Evolutionary conservation across 1,284 basidiomycete genomes (phyloP).

Genomic region (Lignosus rhinocerotis): DNA sequence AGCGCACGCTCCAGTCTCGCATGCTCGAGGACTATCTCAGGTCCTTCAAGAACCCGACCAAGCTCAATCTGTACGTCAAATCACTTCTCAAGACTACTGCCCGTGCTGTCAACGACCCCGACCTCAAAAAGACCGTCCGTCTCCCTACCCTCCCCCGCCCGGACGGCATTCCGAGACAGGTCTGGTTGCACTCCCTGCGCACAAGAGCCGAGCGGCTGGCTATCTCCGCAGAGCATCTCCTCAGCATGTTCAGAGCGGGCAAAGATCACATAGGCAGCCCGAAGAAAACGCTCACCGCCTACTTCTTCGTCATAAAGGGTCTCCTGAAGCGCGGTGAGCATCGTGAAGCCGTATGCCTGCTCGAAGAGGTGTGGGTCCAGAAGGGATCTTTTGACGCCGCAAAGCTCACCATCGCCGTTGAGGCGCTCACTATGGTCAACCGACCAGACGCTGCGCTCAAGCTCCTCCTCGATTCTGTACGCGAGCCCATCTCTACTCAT

Average conservation of each 20-base stretch:
- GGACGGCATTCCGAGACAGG: slow-evolving; percentile 25
- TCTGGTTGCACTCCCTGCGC: slow-evolving; percentile 29
- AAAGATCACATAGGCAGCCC: slow-evolving; percentile 12
- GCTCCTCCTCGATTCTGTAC: slow-evolving; percentile 40
- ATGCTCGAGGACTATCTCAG: slow-evolving; percentile 10
- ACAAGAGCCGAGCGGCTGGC: slow-evolving; percentile 34
- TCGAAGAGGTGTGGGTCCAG: slow-evolving; percentile 41
- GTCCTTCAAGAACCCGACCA: slow-evolving; percentile 1
- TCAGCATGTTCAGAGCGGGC: slow-evolving; percentile 39
- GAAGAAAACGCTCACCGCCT: slow-evolving; percentile 39
- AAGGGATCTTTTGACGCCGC: slow-evolving; percentile 41
- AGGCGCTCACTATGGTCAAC: slow-evolving; percentile 46
- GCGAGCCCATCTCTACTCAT: background rate
- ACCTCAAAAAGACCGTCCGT: background rate
- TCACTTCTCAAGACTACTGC: slow-evolving; percentile 17
- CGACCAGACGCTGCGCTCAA: slow-evolving; percentile 49
- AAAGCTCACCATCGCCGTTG: slow-evolving; percentile 51
- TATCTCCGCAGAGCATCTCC: slow-evolving; percentile 35
- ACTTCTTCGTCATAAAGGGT: slow-evolving; percentile 54
- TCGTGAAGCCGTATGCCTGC: slow-evolving; percentile 43
- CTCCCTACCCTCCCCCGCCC: slow-evolving; percentile 28
- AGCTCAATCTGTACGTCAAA: slow-evolving; percentile 8
- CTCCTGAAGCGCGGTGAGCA: slow-evolving; percentile 44
- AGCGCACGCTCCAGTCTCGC: background rate
- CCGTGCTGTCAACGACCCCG: background rate